phyloP scores from a whole-genome alignment of 1,284 basidiomycete species.

The Papiliotrema terrestris region DNA sequence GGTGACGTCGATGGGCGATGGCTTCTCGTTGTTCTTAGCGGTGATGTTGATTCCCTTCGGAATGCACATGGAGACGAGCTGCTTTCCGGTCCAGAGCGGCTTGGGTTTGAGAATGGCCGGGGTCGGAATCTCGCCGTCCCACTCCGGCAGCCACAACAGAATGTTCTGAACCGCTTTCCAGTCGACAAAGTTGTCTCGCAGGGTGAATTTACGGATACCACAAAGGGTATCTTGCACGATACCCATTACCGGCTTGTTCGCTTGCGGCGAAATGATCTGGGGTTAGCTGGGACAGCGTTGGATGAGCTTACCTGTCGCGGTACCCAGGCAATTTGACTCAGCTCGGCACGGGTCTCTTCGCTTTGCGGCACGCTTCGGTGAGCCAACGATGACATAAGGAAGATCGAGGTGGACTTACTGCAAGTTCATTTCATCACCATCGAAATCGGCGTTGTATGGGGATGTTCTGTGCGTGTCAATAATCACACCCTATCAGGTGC shows the following conservation, averaged over 20 bases:
- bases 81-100: constrained; percentile 97
- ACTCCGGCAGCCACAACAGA: constrained; percentile 93
- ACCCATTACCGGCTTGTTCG: constrained; percentile 99
- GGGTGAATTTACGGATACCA: constrained; percentile 94
- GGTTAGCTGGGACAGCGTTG: constrained; percentile 5
- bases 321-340: constrained; percentile 99
- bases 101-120: constrained; percentile 96
- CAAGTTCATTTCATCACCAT: constrained; percentile 99
- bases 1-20: constrained; percentile 74
- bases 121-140: constrained; percentile 90
- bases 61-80: constrained; percentile 88
- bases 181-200: constrained; percentile 90
- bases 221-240: constrained; percentile 99
- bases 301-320: constrained; percentile 67
- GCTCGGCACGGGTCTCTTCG: constrained; percentile 97
- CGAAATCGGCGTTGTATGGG: constrained; percentile 86
- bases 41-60: constrained; percentile 93
- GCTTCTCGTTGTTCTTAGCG: constrained; percentile 67
- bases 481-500: neutral
- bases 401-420: constrained; percentile 61
- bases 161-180: constrained; percentile 96
- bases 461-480: constrained; percentile 38
- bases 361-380: constrained; percentile 82
- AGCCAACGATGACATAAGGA: neutral
- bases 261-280: constrained; percentile 97